A percentile compares a stretch with the other conserved stretches of the same genome.
Evolutionary conservation across 108 stramenopile species (phyloP).

Genomic region (Licmophora abbreviata): DNA sequence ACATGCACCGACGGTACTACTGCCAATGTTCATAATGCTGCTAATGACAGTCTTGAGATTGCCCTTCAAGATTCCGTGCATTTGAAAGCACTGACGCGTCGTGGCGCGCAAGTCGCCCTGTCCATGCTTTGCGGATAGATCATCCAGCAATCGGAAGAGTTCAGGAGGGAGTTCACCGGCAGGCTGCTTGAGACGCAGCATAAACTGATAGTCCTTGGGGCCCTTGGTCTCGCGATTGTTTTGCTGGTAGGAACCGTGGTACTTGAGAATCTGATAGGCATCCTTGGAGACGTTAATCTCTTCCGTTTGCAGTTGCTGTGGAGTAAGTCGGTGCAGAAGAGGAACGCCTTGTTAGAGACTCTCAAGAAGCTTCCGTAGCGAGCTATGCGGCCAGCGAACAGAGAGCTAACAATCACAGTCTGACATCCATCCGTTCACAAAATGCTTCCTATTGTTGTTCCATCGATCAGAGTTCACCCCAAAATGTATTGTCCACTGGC

Average conservation of each 20-base stretch:
- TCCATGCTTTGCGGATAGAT: constrained; percentile 80
- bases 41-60: constrained; percentile 92
- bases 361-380: too few relatives aligned
- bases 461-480: constrained; percentile 85
- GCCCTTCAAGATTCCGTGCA: constrained; percentile 96
- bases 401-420: constrained; percentile 1
- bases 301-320: constrained; percentile 60
- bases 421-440: not conserved
- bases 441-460: not conserved
- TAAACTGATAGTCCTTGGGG: constrained; percentile 94
- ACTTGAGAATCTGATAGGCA: constrained; percentile 92
- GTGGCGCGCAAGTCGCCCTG: constrained; percentile 94
- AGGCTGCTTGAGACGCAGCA: constrained; percentile 97
- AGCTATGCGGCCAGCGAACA: not conserved
- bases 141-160: constrained; percentile 87
- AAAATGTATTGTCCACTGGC: constrained; percentile 85
- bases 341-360: not conserved
- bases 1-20: constrained; percentile 94
- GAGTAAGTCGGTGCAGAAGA: constrained; percentile 1
- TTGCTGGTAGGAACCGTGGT: constrained; percentile 97
- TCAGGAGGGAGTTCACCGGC: constrained; percentile 92
- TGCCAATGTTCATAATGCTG: constrained; percentile 94
- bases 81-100: constrained; percentile 97
- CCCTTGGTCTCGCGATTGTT: constrained; percentile 86
- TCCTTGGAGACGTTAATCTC: constrained; percentile 80